phyloP scores from a whole-genome alignment of 2,329 filamentous ascomycete genomes.

The Pseudogymnoascus sp. region DNA sequence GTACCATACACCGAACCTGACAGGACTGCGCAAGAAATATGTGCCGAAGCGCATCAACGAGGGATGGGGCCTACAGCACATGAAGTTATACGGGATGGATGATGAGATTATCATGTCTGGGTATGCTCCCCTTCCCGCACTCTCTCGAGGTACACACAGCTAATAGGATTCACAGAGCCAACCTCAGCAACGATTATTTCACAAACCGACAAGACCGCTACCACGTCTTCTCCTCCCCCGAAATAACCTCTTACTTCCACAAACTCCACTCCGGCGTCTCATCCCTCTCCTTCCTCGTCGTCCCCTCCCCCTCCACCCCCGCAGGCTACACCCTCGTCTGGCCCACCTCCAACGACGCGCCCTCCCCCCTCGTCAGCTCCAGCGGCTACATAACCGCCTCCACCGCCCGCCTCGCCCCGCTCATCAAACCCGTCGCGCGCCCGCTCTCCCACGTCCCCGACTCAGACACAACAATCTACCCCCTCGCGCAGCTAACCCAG shows the following conservation, averaged over 20 bases:
- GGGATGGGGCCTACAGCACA: conserved; percentile 96
- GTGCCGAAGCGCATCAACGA: conserved; percentile 91
- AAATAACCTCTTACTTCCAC: conserved; percentile 77
- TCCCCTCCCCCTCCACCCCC: conserved; percentile 49
- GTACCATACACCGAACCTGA: conserved; percentile 97
- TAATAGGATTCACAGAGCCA: conserved; percentile 50
- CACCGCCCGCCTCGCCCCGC: conserved; percentile 57
- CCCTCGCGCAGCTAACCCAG: conserved; percentile 81
- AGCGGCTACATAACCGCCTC: conserved; percentile 64
- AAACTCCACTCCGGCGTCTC: conserved; percentile 70
- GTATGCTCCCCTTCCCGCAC: conserved; percentile 37
- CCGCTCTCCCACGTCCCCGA: conserved; percentile 14
- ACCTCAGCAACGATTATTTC: conserved; percentile 90
- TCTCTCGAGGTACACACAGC: background rate
- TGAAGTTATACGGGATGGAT: conserved; percentile 96
- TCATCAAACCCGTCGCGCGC: conserved; percentile 52
- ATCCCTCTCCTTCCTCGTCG: conserved; percentile 73
- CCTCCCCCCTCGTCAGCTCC: conserved; percentile 67
- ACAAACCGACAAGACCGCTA: conserved; percentile 94
- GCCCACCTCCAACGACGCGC: conserved; percentile 68
- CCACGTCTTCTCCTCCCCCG: conserved; percentile 75
- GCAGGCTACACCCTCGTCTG: conserved; percentile 61
- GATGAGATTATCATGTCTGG: conserved; percentile 93
- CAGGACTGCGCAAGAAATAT: conserved; percentile 73
- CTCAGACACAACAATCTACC: conserved; percentile 69